phyloP scores from a whole-genome alignment of 2,329 filamentous ascomycete genomes.

The Trichoderma sp. region DNA sequence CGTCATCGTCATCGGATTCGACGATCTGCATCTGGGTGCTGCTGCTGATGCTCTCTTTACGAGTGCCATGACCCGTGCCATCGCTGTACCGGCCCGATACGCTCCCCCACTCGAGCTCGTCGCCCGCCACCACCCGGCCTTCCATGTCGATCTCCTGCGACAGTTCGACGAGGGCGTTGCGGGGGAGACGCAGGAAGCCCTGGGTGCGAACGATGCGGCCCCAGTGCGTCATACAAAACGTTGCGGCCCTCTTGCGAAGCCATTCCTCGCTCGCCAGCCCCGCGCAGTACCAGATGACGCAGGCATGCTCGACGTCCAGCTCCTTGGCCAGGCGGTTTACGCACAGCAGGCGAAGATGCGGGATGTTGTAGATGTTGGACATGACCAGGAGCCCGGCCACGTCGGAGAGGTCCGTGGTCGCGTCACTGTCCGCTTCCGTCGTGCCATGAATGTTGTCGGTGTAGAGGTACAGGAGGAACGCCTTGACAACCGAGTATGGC shows the following conservation, averaged over 20 bases:
- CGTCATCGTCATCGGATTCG: constrained; percentile 63
- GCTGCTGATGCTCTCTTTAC: constrained; percentile 63
- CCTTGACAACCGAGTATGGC: constrained; percentile 89
- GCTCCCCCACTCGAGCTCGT: constrained; percentile 68
- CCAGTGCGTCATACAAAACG: constrained; percentile 92
- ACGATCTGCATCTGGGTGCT: constrained; percentile 61
- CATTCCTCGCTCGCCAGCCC: constrained; percentile 89
- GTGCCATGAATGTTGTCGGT: constrained; percentile 80
- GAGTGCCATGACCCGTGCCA: constrained; percentile 41
- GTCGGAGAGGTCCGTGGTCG: constrained; percentile 77
- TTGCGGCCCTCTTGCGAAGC: constrained; percentile 84
- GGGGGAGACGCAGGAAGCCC: constrained; percentile 80
- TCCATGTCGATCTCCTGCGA: constrained; percentile 93
- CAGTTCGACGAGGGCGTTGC: constrained; percentile 80
- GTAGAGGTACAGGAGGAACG: constrained; percentile 95
- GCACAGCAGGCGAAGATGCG: constrained; percentile 85
- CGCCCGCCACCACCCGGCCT: constrained; percentile 84
- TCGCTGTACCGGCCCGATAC: constrained; percentile 52
- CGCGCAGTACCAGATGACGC: constrained; percentile 94
- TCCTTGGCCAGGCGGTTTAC: constrained; percentile 89
- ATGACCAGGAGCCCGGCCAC: constrained; percentile 94
- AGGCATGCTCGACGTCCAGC: constrained; percentile 91
- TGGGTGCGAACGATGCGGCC: constrained; percentile 87
- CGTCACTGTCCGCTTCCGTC: constrained; percentile 60
- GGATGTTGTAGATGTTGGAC: constrained; percentile 98